phyloP scores from a whole-genome alignment of 495 filamentous ascomycete species.

The Hypoxylon fragiforme region DNA sequence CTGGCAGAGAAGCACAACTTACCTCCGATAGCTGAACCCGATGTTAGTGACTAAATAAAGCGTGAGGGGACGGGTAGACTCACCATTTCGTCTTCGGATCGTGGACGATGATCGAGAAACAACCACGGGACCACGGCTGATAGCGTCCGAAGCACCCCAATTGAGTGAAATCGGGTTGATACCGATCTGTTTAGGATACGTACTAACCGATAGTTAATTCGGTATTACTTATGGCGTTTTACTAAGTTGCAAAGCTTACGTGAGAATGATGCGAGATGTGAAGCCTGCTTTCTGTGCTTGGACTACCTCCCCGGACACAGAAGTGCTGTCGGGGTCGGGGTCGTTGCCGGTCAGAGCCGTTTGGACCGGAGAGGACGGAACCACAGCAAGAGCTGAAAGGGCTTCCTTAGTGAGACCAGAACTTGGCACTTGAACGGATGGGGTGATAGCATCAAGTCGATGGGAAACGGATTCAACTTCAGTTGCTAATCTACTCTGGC shows the following conservation, averaged over 20 bases:
- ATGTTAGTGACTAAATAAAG: constrained; percentile 12
- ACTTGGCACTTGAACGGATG: constrained; percentile 38
- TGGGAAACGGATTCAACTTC: constrained; percentile 68
- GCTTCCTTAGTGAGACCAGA: constrained; percentile 22
- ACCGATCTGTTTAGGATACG: constrained; percentile 91
- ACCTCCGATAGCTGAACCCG: constrained; percentile 52
- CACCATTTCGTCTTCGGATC: constrained; percentile 84
- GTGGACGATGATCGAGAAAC: constrained; percentile 77
- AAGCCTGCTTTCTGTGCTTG: constrained; percentile 41
- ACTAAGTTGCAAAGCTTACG: constrained; percentile 37
- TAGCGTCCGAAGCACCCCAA: constrained; percentile 81
- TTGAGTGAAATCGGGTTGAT: constrained; percentile 87
- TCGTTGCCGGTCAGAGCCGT: constrained; percentile 20
- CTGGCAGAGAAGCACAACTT: constrained; percentile 19
- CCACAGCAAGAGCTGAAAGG: constrained; percentile 12
- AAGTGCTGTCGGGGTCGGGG: constrained; percentile 24
- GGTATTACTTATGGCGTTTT: constrained; percentile 4
- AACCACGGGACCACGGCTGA: constrained; percentile 82
- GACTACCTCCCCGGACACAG: constrained; percentile 13
- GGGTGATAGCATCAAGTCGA: constrained; percentile 62
- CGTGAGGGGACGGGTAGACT: constrained; percentile 31
- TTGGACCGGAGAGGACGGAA: constrained; percentile 15
- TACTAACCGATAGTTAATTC: constrained; percentile 59
- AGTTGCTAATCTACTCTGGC: constrained; percentile 61
- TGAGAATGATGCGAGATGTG: constrained; percentile 68